phyloP scores from a whole-genome alignment of 2,329 filamentous ascomycete species.

The Fusarium sp. region DNA sequence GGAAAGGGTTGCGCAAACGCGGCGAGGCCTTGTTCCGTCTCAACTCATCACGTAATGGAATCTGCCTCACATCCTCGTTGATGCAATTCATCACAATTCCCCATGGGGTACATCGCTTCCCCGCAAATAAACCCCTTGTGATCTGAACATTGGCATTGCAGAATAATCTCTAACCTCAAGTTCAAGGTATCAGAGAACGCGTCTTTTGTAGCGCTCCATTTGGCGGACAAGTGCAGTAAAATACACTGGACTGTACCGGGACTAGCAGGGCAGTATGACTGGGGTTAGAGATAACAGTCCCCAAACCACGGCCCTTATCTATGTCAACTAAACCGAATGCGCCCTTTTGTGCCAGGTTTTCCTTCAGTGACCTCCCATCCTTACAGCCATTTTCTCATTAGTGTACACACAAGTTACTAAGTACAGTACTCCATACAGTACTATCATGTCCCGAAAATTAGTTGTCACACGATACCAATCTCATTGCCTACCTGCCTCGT shows the following conservation, averaged over 20 bases:
- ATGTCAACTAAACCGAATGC: conserved; percentile 28
- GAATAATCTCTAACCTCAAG: conserved; percentile 8
- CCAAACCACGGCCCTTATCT: conserved; percentile 26
- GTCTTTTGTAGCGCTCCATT: not conserved
- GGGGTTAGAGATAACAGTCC: conserved; percentile 40
- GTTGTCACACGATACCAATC: conserved; percentile 34
- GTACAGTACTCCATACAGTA: conserved; percentile 30
- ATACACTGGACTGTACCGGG: not conserved
- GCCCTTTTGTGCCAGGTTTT: conserved; percentile 38
- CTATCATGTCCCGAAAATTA: conserved; percentile 18
- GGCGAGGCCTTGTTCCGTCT: not conserved
- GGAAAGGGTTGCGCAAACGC: conserved; percentile 13
- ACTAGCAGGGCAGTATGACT: conserved; percentile 18
- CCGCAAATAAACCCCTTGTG: conserved; percentile 22
- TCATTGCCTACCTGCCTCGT: conserved; percentile 8
- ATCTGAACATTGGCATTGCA: not conserved
- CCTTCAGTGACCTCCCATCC: conserved; percentile 7
- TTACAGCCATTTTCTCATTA: conserved; percentile 7
- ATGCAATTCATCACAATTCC: conserved; percentile 25
- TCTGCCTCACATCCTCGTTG: conserved; percentile 1
- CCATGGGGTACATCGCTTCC: conserved; percentile 40
- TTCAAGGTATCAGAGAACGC: not conserved
- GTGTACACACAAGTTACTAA: conserved; percentile 8
- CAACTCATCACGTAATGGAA: conserved; percentile 44
- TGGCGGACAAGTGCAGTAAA: not conserved